Conservation (phyloP, 805 yeast species). For the Scheffersomyces stipitis region DNA sequence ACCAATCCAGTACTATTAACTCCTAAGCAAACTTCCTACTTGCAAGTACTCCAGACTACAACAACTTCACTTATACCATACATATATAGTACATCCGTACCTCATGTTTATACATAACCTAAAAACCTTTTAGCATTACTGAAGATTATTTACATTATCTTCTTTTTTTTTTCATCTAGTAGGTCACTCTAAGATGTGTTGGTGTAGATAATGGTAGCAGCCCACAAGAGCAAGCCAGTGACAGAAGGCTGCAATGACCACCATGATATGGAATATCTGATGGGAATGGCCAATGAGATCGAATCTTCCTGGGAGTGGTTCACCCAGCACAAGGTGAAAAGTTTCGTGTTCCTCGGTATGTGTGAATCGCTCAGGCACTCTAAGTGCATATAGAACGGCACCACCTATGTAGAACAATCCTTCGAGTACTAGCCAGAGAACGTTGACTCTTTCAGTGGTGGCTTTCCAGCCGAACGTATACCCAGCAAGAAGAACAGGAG, state of each 20-base stretch:
- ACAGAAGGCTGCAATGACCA: constrained; percentile 71
- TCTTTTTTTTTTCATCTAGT: too few species aligned
- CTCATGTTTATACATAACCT: too few species aligned
- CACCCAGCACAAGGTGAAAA: constrained; percentile 6
- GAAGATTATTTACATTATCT: too few species aligned
- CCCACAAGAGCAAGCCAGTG: constrained; percentile 66
- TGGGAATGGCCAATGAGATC: constrained; percentile 81
- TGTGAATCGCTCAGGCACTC: constrained; percentile 71
- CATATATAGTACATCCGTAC: too few species aligned
- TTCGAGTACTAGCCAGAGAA: constrained; percentile 65
- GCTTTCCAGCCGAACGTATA: constrained; percentile 47
- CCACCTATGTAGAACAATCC: constrained; percentile 77
- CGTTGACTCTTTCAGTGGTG: constrained; percentile 51
- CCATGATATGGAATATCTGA: constrained; percentile 78
- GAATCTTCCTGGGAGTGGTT: constrained; percentile 32
- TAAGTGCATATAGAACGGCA: constrained; percentile 71
- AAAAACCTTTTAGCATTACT: too few species aligned
- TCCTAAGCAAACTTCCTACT: too few species aligned
- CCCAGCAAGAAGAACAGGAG: constrained; percentile 65
- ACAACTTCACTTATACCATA: too few species aligned
- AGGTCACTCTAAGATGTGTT: constrained; percentile 4
- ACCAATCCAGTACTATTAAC: too few species aligned
- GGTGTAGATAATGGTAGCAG: constrained; percentile 54
- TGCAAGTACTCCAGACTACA: too few species aligned
- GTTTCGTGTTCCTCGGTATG: constrained; percentile 22